phyloP scores from a whole-genome alignment of 2,329 filamentous ascomycete genomes.

The Bipolaris zeicola region DNA sequence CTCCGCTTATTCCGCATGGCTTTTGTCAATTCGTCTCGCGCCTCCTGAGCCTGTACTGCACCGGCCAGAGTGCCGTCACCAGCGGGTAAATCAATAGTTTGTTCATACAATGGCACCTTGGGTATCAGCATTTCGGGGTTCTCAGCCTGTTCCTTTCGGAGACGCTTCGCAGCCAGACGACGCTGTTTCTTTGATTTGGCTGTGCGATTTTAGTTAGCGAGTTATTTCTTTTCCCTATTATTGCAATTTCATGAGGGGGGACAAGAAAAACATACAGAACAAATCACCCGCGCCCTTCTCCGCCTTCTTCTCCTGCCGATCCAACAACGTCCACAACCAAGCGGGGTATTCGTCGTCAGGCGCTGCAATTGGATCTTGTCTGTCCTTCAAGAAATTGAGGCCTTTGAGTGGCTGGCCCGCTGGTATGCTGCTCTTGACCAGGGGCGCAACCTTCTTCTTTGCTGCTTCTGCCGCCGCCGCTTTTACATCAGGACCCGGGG shows the following conservation, averaged over 20 bases:
- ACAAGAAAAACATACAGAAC: conserved; percentile 68
- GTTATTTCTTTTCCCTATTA: neutral
- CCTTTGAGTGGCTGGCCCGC: conserved; percentile 74
- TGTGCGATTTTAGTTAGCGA: conserved; percentile 5
- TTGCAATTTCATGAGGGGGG: neutral
- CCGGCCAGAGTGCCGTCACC: conserved; percentile 56
- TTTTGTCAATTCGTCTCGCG: conserved; percentile 68
- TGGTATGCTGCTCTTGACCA: conserved; percentile 57
- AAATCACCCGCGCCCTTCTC: conserved; percentile 69
- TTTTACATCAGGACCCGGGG: conserved; percentile 28
- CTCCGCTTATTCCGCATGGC: conserved; percentile 77
- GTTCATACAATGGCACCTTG: conserved; percentile 75
- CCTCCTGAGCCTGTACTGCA: conserved; percentile 53
- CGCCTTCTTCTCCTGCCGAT: conserved; percentile 61
- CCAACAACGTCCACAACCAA: conserved; percentile 79
- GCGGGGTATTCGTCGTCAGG: conserved; percentile 77
- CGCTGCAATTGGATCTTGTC: conserved; percentile 73
- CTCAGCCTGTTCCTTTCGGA: conserved; percentile 65
- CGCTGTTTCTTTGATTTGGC: conserved; percentile 82
- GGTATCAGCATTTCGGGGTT: conserved; percentile 67
- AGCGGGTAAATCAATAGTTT: conserved; percentile 73
- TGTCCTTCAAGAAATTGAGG: conserved; percentile 77
- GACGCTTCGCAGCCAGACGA: conserved; percentile 70
- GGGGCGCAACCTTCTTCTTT: conserved; percentile 37
- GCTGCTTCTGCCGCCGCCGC: conserved; percentile 31